These are phyloP conservation scores for Lasiosphaeris hirsuta DNA, from an alignment of 495 filamentous ascomycete genomes.

Conservation along the genomic window DNA sequence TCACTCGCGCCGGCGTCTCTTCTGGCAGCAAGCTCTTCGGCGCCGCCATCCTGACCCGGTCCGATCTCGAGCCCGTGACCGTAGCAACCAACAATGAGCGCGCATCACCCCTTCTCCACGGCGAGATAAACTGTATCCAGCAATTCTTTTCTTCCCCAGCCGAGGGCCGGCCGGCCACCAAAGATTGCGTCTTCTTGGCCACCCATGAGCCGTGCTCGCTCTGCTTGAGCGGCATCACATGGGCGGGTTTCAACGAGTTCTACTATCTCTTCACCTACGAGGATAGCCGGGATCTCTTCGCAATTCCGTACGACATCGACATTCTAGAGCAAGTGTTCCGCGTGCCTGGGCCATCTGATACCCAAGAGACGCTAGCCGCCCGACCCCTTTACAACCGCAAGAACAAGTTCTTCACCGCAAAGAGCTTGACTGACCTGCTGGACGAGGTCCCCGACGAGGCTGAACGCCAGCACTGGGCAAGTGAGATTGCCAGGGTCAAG, in stretches of 20 bases:
- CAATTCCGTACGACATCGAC: conserved; percentile 42
- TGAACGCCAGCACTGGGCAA: conserved; percentile 19
- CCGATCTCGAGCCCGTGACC: conserved; percentile 24
- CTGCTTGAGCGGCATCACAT: conserved; percentile 41
- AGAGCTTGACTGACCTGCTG: conserved; percentile 33
- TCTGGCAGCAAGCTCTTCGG: conserved; percentile 42
- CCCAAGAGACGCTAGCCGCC: conserved; percentile 18
- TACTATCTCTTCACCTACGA: conserved; percentile 46
- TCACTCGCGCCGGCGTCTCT: conserved; percentile 34
- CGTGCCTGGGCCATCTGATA: conserved; percentile 29
- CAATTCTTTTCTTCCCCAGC: conserved; percentile 33
- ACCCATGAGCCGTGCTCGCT: conserved; percentile 44
- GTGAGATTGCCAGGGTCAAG: conserved; percentile 35
- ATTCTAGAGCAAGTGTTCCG: conserved; percentile 41
- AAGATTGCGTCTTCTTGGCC: conserved; percentile 41
- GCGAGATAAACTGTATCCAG: conserved; percentile 47
- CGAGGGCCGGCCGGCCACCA: conserved; percentile 23
- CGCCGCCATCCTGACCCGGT: conserved; percentile 35
- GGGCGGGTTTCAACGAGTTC: conserved; percentile 43
- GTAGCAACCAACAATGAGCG: conserved; percentile 41
- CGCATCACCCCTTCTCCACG: conserved; percentile 37
- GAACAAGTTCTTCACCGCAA: conserved; percentile 42
- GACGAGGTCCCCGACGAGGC: conserved; percentile 23
- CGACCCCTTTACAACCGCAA: conserved; percentile 36
- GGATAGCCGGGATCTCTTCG: conserved; percentile 38